Conservation (phyloP, 2,329 filamentous ascomycete species). For the Pseudopyrenochaeta lycopersici region DNA sequence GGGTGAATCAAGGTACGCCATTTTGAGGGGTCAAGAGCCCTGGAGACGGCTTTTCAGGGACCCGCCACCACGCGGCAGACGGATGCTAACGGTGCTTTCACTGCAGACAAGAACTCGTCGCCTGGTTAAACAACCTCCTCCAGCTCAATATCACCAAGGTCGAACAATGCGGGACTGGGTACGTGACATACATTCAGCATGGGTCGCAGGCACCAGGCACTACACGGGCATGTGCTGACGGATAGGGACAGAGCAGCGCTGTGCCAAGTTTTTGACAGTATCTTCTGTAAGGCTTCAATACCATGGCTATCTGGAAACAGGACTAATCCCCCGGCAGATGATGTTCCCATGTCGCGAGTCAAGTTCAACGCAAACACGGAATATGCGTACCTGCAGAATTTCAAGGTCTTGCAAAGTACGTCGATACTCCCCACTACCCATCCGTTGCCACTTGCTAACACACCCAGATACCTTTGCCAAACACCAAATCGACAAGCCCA, state of each 20-base stretch:
- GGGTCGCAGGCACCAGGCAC: slow-evolving; percentile 6
- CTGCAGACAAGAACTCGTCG: slow-evolving; percentile 88
- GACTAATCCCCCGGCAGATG: slow-evolving; percentile 59
- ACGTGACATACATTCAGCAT: slow-evolving; percentile 50
- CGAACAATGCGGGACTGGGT: slow-evolving; percentile 99
- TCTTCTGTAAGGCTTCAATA: slow-evolving; percentile 71
- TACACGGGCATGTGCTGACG: slow-evolving; percentile 26
- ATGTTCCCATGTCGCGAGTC: slow-evolving; percentile 93
- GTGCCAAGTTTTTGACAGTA: slow-evolving; percentile 98
- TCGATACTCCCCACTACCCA: no score
- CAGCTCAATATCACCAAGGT: slow-evolving; percentile 98
- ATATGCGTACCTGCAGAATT: slow-evolving; percentile 98
- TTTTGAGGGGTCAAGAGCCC: slow-evolving; percentile 19
- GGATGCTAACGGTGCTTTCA: slow-evolving; percentile 25
- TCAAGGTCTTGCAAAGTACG: slow-evolving; percentile 96
- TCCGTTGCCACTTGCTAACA: slow-evolving; percentile 6
- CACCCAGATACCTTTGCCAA: slow-evolving; percentile 79
- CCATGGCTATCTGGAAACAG: background rate
- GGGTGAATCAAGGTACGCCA: slow-evolving; percentile 69
- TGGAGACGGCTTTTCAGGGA: slow-evolving; percentile 22
- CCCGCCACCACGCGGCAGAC: slow-evolving; percentile 17
- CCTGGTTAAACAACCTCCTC: slow-evolving; percentile 97
- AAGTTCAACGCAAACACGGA: slow-evolving; percentile 98
- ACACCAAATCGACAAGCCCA: slow-evolving; percentile 87
- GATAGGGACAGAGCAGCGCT: slow-evolving; percentile 76